A percentile compares a stretch with the other conserved stretches of the same genome.
These are phyloP conservation scores for Barbarea vulgaris DNA, from an alignment of 345 rosid species.

Conservation along the genomic window DNA sequence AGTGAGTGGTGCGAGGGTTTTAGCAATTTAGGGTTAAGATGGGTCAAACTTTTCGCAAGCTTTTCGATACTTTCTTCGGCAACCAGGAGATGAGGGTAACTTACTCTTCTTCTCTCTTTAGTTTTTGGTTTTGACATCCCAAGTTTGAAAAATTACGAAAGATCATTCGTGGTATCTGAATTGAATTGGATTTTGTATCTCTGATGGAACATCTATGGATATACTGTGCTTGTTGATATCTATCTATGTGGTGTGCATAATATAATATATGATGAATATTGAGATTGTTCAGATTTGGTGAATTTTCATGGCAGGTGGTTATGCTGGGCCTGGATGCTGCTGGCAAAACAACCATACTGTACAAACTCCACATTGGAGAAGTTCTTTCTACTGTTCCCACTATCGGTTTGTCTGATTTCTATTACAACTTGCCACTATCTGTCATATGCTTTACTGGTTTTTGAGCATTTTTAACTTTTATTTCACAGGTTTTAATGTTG, in stretches of 20 bases:
- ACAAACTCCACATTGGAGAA: conserved; percentile 98
- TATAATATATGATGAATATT: background rate
- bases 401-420: conserved; percentile 57
- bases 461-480: conserved; percentile 27
- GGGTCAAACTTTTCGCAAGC: conserved; percentile 92
- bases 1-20: background rate
- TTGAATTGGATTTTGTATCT: no score
- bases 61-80: conserved; percentile 88
- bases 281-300: background rate
- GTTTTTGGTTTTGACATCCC: no score
- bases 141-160: no score
- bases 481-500: conserved; percentile 92
- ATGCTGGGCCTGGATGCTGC: conserved; percentile 98
- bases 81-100: conserved; percentile 86
- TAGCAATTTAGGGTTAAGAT: conserved; percentile 36
- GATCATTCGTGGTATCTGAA: no score
- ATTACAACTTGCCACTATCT: background rate
- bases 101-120: conserved; percentile 23
- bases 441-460: background rate
- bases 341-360: conserved; percentile 93
- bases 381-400: conserved; percentile 98
- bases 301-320: conserved; percentile 64
- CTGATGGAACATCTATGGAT: no score
- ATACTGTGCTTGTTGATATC: no score
- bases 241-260: background rate